Conservation (phyloP, 306 rosid species). For the Lathyrus oleraceus region DNA sequence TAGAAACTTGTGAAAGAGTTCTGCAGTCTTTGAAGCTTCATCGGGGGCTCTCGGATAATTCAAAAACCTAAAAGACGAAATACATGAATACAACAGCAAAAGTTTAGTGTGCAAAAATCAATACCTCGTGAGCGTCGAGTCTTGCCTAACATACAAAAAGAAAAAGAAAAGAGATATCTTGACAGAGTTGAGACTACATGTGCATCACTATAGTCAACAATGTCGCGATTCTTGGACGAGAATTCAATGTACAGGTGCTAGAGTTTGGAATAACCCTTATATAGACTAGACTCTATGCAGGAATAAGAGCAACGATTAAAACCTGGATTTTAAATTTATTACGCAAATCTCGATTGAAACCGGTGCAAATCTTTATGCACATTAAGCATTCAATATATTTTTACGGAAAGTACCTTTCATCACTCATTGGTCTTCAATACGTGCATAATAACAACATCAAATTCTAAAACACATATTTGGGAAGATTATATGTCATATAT, state of each 20-base stretch:
- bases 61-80: conserved; percentile 21
- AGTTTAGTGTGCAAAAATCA: conserved; percentile 2
- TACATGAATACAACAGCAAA: background rate
- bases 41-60: conserved; percentile 39
- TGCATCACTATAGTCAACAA: conserved; percentile 28
- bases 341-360: background rate
- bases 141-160: conserved; percentile 19
- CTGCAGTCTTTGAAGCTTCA: conserved; percentile 76
- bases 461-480: conserved; percentile 2
- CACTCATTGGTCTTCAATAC: conserved; percentile 1
- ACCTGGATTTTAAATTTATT: conserved; percentile 22
- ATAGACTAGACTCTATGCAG: conserved; percentile 17
- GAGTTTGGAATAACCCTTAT: conserved; percentile 31
- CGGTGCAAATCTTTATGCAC: background rate
- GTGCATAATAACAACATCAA: too few relatives aligned
- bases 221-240: conserved; percentile 18
- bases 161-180: conserved; percentile 34
- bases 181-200: conserved; percentile 29
- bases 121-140: conserved; percentile 36
- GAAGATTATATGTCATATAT: conserved; percentile 16
- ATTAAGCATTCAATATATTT: conserved; percentile 3
- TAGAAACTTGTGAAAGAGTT: conserved; percentile 72
- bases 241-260: conserved; percentile 3
- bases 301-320: conserved; percentile 4
- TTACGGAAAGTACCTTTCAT: conserved; percentile 23